Base-by-base conservation (phyloP, 192 early-diverging fungal species). In the Gaertneriomyces sp. region DNA sequence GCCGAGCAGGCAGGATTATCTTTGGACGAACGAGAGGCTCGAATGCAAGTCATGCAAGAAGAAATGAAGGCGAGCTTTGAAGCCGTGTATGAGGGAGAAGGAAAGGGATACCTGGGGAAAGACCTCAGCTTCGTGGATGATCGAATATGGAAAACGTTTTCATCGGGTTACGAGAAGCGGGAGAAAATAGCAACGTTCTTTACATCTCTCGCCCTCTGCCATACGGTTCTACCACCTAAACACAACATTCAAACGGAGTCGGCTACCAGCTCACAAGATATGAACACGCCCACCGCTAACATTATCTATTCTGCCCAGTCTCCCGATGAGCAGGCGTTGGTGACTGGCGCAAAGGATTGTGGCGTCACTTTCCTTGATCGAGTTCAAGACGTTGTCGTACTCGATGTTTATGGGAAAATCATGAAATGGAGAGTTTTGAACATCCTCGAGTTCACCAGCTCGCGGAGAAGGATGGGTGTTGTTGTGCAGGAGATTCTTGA, bases 281-380 rank as follows among this genome's bases (percentile, higher is more conserved):
- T 33, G 25, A 2, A 33, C 25, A 12, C 20, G n/a, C 16, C 38
- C 11, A 14, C 6, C 4, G 25, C 39, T 6, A 38, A 55, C 25
- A 11, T 19, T 11, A 63, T 87, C 45, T 94, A 93, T 69, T 87
- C 89, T 70, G 86, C 89, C 0, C 83, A 89, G 4, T 90, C 88
- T 11, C 92, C 93, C 6, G 93, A 94, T 64, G 93, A 94, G 73
- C 87, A 87, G 67, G 93, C 93, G n/a, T 69, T 94, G 43, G 90
- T 93, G 1, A 83, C 81, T 0, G 91, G 87, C 6, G 93, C 93
- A 2, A 83, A 82, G 17, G 84, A 90, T 62, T 71, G 90, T 12
- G 89, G 89, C 33, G 90, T 76, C 40, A 44, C 49, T 16, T 78
- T 76, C 52, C 41, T 58, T 42, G 41, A 55, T n/a, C 66, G 76